Evolutionary conservation across 1,284 basidiomycete genomes (phyloP).

Genomic region (Trichosporon sp.): DNA sequence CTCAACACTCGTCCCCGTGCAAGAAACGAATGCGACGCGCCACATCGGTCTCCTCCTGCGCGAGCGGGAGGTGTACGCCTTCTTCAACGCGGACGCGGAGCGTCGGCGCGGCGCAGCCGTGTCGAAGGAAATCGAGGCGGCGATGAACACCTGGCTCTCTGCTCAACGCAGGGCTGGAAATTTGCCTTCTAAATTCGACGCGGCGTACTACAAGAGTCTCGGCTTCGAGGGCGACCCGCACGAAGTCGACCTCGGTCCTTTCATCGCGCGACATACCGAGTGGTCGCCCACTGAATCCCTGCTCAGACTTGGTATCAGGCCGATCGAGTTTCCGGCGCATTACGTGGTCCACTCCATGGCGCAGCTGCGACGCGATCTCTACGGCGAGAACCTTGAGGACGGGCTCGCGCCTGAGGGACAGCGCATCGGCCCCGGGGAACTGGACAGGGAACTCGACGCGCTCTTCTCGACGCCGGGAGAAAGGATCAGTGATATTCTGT

Average conservation of each 20-base stretch:
- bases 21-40: constrained; percentile 7
- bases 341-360: constrained; percentile 40
- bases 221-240: constrained; percentile 36
- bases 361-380: constrained; percentile 24
- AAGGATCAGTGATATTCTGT: constrained; percentile 19
- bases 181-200: constrained; percentile 33
- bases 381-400: constrained; percentile 3
- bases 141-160: constrained; percentile 39
- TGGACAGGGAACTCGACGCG: constrained; percentile 30
- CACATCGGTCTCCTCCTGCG: constrained; percentile 41
- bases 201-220: constrained; percentile 36
- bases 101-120: constrained; percentile 24
- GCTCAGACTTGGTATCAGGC: constrained; percentile 40
- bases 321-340: constrained; percentile 40
- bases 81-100: constrained; percentile 28
- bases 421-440: constrained; percentile 4
- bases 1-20: background rate
- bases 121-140: constrained; percentile 31
- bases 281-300: constrained; percentile 44
- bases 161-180: constrained; percentile 27
- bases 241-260: constrained; percentile 35
- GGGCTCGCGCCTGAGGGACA: constrained; percentile 19
- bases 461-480: constrained; percentile 30
- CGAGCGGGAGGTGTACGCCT: constrained; percentile 41
- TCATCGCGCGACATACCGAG: constrained; percentile 28